A percentile compares a stretch with the other conserved stretches of the same genome.
phyloP scores from a whole-genome alignment of 1,139 yeast genomes.

The Taphrina betulina region DNA sequence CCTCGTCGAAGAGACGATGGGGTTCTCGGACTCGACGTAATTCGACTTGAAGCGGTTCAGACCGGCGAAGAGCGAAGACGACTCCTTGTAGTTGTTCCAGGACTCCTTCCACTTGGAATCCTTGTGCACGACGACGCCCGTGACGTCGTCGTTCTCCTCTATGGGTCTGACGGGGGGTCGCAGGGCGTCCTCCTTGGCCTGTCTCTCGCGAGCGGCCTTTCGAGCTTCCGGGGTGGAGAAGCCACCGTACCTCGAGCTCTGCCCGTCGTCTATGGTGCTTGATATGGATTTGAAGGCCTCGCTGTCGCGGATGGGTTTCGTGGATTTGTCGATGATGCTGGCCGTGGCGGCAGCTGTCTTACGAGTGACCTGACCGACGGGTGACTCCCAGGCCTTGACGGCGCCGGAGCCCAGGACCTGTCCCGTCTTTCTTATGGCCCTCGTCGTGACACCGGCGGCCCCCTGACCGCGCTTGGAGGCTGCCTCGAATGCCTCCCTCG shows the following conservation, averaged over 20 bases:
- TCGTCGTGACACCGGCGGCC: constrained; percentile 50
- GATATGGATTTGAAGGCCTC: constrained; percentile 62
- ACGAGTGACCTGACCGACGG: constrained; percentile 84
- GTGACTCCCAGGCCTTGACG: constrained; percentile 92
- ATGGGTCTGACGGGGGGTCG: constrained; percentile 60
- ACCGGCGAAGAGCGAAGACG: constrained; percentile 67
- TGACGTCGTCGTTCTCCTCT: constrained; percentile 77
- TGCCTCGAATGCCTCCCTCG: constrained; percentile 85
- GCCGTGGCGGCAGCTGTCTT: constrained; percentile 74
- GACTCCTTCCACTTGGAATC: constrained; percentile 68
- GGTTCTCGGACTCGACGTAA: constrained; percentile 89
- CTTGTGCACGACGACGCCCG: constrained; percentile 77
- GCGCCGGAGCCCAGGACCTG: constrained; percentile 90
- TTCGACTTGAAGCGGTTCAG: constrained; percentile 62
- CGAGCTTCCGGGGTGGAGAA: constrained; percentile 84
- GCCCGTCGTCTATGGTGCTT: constrained; percentile 80
- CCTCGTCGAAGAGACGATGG: constrained; percentile 76
- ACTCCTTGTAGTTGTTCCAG: constrained; percentile 62
- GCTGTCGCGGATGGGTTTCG: constrained; percentile 92
- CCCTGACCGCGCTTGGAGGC: constrained; percentile 64
- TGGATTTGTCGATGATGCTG: constrained; percentile 60
- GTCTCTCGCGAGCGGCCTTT: constrained; percentile 58
- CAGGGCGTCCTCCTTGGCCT: constrained; percentile 58
- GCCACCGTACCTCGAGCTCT: constrained; percentile 87
- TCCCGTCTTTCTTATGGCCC: constrained; percentile 71